phyloP scores from a whole-genome alignment of 1,284 basidiomycete genomes.

The Veloboletus limbatus region DNA sequence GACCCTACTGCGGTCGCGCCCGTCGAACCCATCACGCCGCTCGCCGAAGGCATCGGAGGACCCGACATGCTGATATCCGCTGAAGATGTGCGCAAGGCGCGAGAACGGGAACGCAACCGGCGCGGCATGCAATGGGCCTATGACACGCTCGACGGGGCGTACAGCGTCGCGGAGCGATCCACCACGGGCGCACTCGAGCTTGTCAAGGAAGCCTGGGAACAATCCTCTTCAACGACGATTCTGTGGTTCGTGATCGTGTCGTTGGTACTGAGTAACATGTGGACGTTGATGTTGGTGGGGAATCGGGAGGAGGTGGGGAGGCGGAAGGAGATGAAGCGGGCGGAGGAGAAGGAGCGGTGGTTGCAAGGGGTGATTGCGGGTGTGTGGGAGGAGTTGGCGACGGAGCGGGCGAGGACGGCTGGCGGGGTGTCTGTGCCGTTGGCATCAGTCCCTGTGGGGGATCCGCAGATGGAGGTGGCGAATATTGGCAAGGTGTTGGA shows the following conservation, averaged over 20 bases:
- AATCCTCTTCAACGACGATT: constrained; percentile 65
- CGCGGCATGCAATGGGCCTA: constrained; percentile 81
- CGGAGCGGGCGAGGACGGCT: constrained; percentile 29
- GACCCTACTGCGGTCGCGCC: constrained; percentile 50
- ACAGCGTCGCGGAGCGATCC: constrained; percentile 66
- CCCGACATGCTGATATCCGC: constrained; percentile 12
- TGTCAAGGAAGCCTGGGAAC: constrained; percentile 70
- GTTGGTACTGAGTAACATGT: constrained; percentile 75
- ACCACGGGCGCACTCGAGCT: constrained; percentile 70
- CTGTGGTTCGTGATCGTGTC: constrained; percentile 69
- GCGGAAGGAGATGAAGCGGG: constrained; percentile 52
- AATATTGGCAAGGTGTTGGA: constrained; percentile 54
- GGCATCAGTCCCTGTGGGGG: constrained; percentile 22
- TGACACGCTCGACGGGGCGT: constrained; percentile 76
- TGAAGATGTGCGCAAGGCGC: constrained; percentile 41
- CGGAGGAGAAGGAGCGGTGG: constrained; percentile 70
- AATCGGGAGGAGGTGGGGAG: constrained; percentile 52
- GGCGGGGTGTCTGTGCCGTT: constrained; percentile 16
- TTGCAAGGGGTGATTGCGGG: constrained; percentile 66
- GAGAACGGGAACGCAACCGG: constrained; percentile 64
- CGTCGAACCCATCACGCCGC: constrained; percentile 27
- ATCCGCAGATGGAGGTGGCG: constrained; percentile 48
- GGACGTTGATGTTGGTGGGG: constrained; percentile 62
- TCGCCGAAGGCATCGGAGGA: constrained; percentile 15
- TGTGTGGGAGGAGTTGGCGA: constrained; percentile 67